Percentiles rank a stretch among this genome's conserved stretches.
Evolutionary conservation across 257 asterid genomes (phyloP).

Genomic region (Vinca minor): DNA sequence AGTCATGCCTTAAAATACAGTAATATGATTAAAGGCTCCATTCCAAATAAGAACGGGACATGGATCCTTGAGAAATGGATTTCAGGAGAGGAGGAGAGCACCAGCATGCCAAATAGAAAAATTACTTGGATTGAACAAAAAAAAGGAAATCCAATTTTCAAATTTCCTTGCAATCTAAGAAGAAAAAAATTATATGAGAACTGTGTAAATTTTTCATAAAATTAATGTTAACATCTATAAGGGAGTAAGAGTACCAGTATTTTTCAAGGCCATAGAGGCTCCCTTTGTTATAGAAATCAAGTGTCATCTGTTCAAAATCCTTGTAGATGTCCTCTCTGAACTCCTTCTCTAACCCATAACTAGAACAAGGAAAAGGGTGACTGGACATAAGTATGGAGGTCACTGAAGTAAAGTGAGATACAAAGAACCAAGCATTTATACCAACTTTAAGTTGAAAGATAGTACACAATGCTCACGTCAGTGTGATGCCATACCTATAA

Average conservation of each 20-base stretch:
- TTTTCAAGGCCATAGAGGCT: conserved; percentile 84
- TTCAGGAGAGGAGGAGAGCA: not conserved
- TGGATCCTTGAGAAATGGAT: not conserved
- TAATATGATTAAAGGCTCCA: not conserved
- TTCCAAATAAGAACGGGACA: not conserved
- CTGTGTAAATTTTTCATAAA: not conserved
- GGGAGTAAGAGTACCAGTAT: conserved; percentile 53
- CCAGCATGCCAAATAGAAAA: not conserved
- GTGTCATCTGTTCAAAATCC: conserved; percentile 72
- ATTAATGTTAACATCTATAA: not conserved
- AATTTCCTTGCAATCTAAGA: not conserved
- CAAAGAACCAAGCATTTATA: conserved; percentile 1
- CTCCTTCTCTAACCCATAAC: conserved; percentile 88
- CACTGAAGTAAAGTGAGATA: not conserved
- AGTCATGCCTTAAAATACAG: not conserved
- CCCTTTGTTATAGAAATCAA: conserved; percentile 59
- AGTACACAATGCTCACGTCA: not conserved
- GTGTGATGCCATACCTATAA: conserved; percentile 48
- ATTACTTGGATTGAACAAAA: not conserved
- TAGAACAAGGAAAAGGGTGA: conserved; percentile 24
- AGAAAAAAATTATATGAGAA: not conserved
- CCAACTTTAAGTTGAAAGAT: not conserved
- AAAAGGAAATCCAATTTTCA: not conserved
- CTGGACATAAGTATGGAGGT: not conserved
- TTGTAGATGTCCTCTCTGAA: conserved; percentile 59